Evolutionary conservation across 225 moss, liverwort and hornwort species (phyloP), one percentile per base, ranked within the genome.

Genomic region (Bryoerythrophyllum caledonicum): DNA sequence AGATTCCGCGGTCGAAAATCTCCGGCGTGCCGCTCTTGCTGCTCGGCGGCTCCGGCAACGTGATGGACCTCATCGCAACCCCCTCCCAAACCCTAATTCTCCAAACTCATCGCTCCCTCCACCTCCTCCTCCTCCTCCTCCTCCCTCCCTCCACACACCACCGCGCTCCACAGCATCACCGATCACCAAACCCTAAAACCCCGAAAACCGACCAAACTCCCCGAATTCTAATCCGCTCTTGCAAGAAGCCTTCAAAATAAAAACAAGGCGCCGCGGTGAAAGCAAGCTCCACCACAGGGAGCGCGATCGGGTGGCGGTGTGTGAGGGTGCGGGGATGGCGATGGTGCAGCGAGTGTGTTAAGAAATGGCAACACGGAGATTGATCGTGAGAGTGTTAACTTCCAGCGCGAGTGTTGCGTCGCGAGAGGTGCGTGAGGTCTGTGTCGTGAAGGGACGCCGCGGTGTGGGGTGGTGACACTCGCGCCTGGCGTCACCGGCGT

Each of bases 21-120:
- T 94, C 93, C 52, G 93, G 93, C 91, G 90, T 88, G 67, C 79
- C 88, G 14, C 82, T 81, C 63, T 79, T 78, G 59, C 83, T 86
- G 75, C 86, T 88, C 37, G 93, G 93, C 68, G 91, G 93, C 83
- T 94, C 93, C 24, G 91, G 91, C 83, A 94, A 79, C 80, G 85
- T 91, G 78, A 94, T 90, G 40, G 86, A 84, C 82, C 91, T 88
- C 93, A 94, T 94, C 43, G 53, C 74, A 35, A 41, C 25, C 16
- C 60, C 12, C 48, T 17, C 41, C 51, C 37, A 73, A 78, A 82
- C 78, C 82, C 82, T 78, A 82, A 72, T 27, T 74, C 28, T n/a
- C 60, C 40, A 62, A 57, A 43, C 35, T 46, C 80, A 80, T 77
- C 59, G 57, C 20, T 67, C 46, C 59, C 44, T 6, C 23, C 14